Evolutionary conservation across 345 rosid genomes (phyloP), one percentile per base, ranked within the genome.

Genomic region (Populus ilicifolia): DNA sequence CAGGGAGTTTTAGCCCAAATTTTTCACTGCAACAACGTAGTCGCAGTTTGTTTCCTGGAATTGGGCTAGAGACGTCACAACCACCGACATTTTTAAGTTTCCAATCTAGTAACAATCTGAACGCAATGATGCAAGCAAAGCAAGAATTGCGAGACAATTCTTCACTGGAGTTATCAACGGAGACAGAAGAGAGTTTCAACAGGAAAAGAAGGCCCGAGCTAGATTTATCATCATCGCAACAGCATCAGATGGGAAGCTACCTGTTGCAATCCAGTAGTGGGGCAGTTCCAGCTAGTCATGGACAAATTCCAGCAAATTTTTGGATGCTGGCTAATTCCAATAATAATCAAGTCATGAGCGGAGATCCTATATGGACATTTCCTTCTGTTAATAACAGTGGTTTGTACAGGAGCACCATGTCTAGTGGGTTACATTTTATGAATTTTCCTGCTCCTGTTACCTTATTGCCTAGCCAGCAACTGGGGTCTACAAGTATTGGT

Each of bases 341-440:
- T 74, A 92, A n/a, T 11, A 56, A 90, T 80, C 91, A 87, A 35
- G 92, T 80, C 13, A 86, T 87, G 81, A 86, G 90, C 20, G 94
- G 94, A 17, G 97, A 93, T 83, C 97, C 99, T 3, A 77, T 90
- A 56, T 94, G 99, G 99, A 89, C 98, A 65, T 90, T 93, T 77
- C 96, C 98, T 6, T 80, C 97, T 0, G 90, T 88, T 2, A 90
- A 88, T 71, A 93, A 91, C 13, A 90, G 88, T 64, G 78, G 54
- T 46, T 69, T 89, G 82, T 94, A 94, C 70, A 86, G 98, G 71
- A 87, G 97, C 56, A 83, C 86, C 71, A 88, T 88, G 86, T 88
- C 97, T 1, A 91, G 95, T 75, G 99, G 96, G 20, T 88, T 95
- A 44, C 98, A 95, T 88, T 91, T 93, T 75, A 95, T 95, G 99